Percentiles rank a stretch among this genome's conserved stretches.
Conservation (phyloP, 768 basidiomycete species). For the Suillus paluster region DNA sequence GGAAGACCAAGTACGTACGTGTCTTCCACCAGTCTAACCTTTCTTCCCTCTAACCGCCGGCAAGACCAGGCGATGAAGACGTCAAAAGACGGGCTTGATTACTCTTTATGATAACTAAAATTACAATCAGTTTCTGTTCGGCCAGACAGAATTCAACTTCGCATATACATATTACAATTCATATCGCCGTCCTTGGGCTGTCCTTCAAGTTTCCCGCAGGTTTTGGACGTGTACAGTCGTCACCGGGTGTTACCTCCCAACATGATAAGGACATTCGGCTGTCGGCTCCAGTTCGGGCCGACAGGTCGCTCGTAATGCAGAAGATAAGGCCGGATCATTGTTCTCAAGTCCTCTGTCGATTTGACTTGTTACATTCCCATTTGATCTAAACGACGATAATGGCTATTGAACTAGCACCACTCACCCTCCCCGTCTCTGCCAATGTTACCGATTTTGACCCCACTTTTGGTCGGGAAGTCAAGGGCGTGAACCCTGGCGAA, state of each 20-base stretch:
- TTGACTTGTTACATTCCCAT: not conserved
- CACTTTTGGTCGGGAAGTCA: constrained; percentile 79
- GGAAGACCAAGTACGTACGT: constrained; percentile 49
- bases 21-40: constrained; percentile 64
- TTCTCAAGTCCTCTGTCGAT: not conserved
- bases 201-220: not conserved
- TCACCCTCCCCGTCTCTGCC: constrained; percentile 75
- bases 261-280: not conserved
- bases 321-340: constrained; percentile 1
- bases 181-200: not conserved
- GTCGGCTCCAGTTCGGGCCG: not conserved
- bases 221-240: not conserved
- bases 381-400: constrained; percentile 39
- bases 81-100: constrained; percentile 46
- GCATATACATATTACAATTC: not conserved
- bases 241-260: not conserved
- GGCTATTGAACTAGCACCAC: constrained; percentile 67
- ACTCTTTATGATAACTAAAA: not conserved
- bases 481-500: constrained; percentile 68
- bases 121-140: not conserved
- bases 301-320: not conserved
- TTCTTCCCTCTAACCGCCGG: constrained; percentile 52
- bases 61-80: constrained; percentile 50
- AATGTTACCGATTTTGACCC: constrained; percentile 62
- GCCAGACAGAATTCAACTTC: not conserved